These are phyloP conservation scores for Venturia aucupariae DNA, from an alignment of 2,329 filamentous ascomycete species.

Conservation along the genomic window DNA sequence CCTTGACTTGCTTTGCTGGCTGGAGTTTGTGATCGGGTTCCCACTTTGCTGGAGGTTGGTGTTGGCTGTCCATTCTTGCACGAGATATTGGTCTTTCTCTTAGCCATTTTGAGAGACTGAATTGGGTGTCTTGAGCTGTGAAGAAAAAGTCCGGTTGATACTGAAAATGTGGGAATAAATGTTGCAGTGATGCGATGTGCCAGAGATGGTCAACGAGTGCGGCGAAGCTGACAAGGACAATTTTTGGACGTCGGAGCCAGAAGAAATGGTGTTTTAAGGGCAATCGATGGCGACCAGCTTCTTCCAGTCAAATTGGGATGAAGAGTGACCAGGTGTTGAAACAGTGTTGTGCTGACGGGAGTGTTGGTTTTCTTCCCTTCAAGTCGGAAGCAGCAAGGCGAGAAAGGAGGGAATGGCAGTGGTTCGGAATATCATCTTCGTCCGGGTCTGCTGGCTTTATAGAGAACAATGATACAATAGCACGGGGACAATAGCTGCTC, in stretches of 20 bases:
- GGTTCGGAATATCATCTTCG: background rate
- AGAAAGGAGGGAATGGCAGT: background rate
- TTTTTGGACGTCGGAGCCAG: background rate
- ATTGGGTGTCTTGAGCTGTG: background rate
- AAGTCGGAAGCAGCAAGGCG: constrained; percentile 3
- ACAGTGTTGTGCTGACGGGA: background rate
- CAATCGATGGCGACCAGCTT: background rate
- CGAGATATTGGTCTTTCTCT: background rate
- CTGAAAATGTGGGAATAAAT: background rate
- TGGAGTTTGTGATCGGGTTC: background rate
- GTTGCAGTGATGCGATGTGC: background rate
- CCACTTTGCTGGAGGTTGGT: background rate
- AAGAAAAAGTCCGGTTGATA: background rate
- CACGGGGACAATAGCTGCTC: background rate
- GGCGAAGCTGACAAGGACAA: background rate
- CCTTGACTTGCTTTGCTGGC: background rate
- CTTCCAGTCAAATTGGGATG: background rate
- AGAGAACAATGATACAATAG: background rate
- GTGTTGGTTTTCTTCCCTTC: background rate
- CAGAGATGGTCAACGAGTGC: background rate
- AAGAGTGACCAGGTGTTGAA: background rate
- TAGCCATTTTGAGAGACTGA: background rate
- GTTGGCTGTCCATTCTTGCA: background rate
- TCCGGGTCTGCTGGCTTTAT: background rate
- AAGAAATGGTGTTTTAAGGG: background rate